Percentiles rank a stretch among this genome's conserved stretches.
These are phyloP conservation scores for Mycosphaerella arachidis DNA, from an alignment of 2,329 filamentous ascomycete species.

Conservation along the genomic window DNA sequence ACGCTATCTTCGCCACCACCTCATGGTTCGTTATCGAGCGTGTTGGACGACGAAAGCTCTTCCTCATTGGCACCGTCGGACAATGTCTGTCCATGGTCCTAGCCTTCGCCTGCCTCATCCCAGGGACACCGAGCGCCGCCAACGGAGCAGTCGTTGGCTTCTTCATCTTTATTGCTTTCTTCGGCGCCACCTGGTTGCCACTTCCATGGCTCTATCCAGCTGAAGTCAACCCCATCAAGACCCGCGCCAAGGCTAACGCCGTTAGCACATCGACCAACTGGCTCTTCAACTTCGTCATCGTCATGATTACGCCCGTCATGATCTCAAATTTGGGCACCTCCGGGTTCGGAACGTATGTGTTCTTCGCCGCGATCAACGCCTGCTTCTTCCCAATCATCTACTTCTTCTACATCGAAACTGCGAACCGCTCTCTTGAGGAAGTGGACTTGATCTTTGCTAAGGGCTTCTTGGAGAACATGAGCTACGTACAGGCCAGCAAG, in stretches of 20 bases:
- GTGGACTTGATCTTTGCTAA: slow-evolving; percentile 34
- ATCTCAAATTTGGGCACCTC: slow-evolving; percentile 26
- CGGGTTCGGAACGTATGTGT: slow-evolving; percentile 10
- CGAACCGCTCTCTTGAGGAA: slow-evolving; percentile 33
- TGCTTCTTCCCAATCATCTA: slow-evolving; percentile 24
- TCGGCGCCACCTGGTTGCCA: slow-evolving; percentile 52
- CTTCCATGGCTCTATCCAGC: slow-evolving; percentile 32
- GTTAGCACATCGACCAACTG: slow-evolving; percentile 36
- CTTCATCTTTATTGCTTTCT: slow-evolving; percentile 66
- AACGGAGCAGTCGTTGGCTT: slow-evolving; percentile 56
- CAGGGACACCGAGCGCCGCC: slow-evolving; percentile 36
- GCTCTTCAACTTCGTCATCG: slow-evolving; percentile 44
- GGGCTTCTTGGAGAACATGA: slow-evolving; percentile 30
- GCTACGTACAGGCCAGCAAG: slow-evolving; percentile 34
- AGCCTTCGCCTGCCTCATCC: slow-evolving; percentile 39
- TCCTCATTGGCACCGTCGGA: slow-evolving; percentile 43
- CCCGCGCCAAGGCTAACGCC: slow-evolving; percentile 53
- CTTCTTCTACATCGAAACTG: slow-evolving; percentile 34
- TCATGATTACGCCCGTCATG: slow-evolving; percentile 20
- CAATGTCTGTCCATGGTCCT: slow-evolving; percentile 54
- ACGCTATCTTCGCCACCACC: slow-evolving; percentile 42
- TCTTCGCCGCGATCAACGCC: slow-evolving; percentile 23
- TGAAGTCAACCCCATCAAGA: slow-evolving; percentile 51
- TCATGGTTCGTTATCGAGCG: slow-evolving; percentile 61
- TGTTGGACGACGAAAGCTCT: slow-evolving; percentile 47